Percentiles rank a stretch among this genome's conserved stretches.
Conservation (phyloP, 345 rosid species). For the Cardamine resedifolia region DNA sequence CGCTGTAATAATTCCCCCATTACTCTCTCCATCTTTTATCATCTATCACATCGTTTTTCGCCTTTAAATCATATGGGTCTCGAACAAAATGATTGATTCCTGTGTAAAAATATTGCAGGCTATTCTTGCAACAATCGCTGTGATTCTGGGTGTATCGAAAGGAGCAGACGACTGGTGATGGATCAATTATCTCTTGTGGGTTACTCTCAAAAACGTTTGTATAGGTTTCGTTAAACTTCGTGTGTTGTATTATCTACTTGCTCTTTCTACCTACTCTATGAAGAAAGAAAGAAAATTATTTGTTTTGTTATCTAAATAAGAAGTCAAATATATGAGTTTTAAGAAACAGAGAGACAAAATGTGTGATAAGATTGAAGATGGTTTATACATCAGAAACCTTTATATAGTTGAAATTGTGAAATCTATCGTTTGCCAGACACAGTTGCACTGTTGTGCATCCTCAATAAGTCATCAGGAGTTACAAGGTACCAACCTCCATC, state of each 20-base stretch:
- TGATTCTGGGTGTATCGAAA: slow-evolving; percentile 66
- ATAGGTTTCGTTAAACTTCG: slow-evolving; percentile 14
- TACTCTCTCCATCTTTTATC: not conserved
- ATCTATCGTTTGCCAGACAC: slow-evolving; percentile 49
- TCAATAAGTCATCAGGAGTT: slow-evolving; percentile 69
- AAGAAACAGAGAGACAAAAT: not conserved
- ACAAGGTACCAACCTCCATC: slow-evolving; percentile 68
- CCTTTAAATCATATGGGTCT: not conserved
- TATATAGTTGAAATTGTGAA: not conserved
- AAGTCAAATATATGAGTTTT: not conserved
- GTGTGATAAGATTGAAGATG: not conserved
- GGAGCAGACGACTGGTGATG: slow-evolving; percentile 54
- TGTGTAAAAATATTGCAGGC: slow-evolving; percentile 55
- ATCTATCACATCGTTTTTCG: not conserved
- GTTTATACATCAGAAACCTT: slow-evolving; percentile 18
- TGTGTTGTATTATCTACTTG: slow-evolving; percentile 16
- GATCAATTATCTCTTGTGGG: not conserved
- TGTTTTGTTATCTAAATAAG: not conserved
- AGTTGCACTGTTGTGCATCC: slow-evolving; percentile 63
- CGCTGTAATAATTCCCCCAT: slow-evolving; percentile 54
- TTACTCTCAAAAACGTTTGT: slow-evolving; percentile 29
- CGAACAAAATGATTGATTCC: not conserved
- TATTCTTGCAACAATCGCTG: slow-evolving; percentile 63
- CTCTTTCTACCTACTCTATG: not conserved
- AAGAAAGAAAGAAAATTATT: not conserved